Evolutionary conservation across 805 yeast species (phyloP), one percentile per base, ranked within the genome.

Genomic region (Schizosaccharomyces octosporus): DNA sequence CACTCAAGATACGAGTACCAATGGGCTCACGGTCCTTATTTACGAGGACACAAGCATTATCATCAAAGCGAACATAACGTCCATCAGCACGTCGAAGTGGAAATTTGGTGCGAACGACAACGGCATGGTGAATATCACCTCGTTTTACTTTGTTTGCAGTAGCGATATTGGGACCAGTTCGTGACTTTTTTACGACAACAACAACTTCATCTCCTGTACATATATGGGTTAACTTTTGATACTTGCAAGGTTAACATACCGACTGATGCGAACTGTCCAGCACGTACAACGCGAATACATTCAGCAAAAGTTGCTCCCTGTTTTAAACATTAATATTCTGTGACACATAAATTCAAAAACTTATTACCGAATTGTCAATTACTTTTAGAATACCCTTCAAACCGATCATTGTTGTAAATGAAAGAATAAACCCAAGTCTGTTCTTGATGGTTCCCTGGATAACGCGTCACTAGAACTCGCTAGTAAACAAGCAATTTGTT

Each of bases 91-190:
- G 81, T 67, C 78, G 78, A 64, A 79, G 79, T 62, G 81, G 80
- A 65, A 87, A 87, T 73, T 83, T 88, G 0, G 97, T 87, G 72
- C 98, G 83, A 21, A 89, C 97, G 55, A 93, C 85, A 39, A 93
- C 90, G 3, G 97, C 98, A 69, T 94, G 90, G 63, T 93, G 84
- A 61, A 93, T 87, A 70, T 93, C 98, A 67, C 97, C 95, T 74
- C 93, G 84, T 72, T 89, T 87, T 54, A 90, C 95, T 71, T 90
- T 76, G 71, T 85, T 85, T 62, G 69, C 72, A 48, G 82, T 77
- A 42, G 84, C 83, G 1, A 83, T 74, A 55, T 85, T 82, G 66
- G 93, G 94, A 0, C 87, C 79, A 63, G 84, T 78, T 69, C 80
- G 81, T 55, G 97, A 95, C 72, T 87, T 84, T 72, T 89, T 89